Percentiles rank a stretch among this genome's conserved stretches.
phyloP scores from a whole-genome alignment of 148 eudicot genomes.

The Beta vulgaris region DNA sequence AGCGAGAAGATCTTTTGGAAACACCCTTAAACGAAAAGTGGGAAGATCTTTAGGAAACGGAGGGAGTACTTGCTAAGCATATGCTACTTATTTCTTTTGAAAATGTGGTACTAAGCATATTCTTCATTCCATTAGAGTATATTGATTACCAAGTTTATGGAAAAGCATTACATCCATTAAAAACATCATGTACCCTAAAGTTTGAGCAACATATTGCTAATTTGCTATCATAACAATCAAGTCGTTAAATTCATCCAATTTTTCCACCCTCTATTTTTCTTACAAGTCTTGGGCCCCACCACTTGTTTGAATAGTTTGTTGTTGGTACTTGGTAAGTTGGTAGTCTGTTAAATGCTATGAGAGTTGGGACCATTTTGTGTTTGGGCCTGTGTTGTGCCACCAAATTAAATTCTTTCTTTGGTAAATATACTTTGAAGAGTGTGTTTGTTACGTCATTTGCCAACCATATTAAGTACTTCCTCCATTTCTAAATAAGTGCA shows the following conservation, averaged over 20 bases:
- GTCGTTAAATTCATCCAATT: conserved; percentile 11
- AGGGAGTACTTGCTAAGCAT: no score
- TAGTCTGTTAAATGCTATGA: conserved; percentile 4
- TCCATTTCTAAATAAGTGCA: no score
- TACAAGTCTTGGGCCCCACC: conserved; percentile 4
- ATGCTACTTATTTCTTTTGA: no score
- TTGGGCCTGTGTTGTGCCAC: conserved; percentile 1
- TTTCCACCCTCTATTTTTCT: neutral
- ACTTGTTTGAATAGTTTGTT: conserved; percentile 6
- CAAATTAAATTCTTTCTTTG: neutral
- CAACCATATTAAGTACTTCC: neutral
- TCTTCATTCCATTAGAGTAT: neutral
- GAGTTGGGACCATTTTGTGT: conserved; percentile 15
- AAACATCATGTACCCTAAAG: conserved; percentile 32
- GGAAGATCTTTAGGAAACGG: no score
- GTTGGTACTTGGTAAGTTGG: conserved; percentile 8
- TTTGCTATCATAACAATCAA: neutral
- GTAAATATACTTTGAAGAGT: neutral
- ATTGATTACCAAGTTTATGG: conserved; percentile 14
- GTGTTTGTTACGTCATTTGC: neutral
- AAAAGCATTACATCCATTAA: conserved; percentile 17
- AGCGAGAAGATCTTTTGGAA: no score
- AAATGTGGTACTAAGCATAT: conserved; percentile 8
- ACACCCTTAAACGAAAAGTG: no score
- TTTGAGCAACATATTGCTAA: conserved; percentile 20